Evolutionary conservation across 768 basidiomycete species (phyloP).

Genomic region (Boletus pseudopeckii): DNA sequence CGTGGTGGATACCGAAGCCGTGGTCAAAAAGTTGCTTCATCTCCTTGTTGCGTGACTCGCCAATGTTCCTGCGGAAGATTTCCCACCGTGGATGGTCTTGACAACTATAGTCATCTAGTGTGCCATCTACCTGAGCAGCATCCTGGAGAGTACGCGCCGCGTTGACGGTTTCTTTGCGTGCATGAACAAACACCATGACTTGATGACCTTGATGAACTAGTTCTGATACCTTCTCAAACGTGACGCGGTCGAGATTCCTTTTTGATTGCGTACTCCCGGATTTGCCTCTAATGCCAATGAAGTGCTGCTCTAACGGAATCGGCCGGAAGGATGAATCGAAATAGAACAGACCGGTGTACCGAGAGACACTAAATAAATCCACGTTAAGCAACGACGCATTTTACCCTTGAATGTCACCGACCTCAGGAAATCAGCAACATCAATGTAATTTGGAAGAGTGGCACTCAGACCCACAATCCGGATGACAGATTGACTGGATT

Average conservation of each 20-base stretch:
- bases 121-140: constrained; percentile 65
- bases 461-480: constrained; percentile 95
- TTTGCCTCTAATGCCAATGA: constrained; percentile 91
- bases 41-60: constrained; percentile 87
- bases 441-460: constrained; percentile 94
- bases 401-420: constrained; percentile 30
- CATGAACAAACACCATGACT: constrained; percentile 99
- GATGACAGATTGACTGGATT: constrained; percentile 93
- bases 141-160: constrained; percentile 80
- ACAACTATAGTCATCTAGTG: constrained; percentile 74
- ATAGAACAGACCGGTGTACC: constrained; percentile 85
- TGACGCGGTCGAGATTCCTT: constrained; percentile 83
- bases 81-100: constrained; percentile 75
- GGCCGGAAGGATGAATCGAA: constrained; percentile 98
- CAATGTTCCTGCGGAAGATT: constrained; percentile 74
- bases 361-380: constrained; percentile 65
- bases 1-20: constrained; percentile 98
- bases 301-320: constrained; percentile 95
- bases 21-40: constrained; percentile 91
- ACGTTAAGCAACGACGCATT: not conserved
- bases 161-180: constrained; percentile 97
- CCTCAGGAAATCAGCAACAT: constrained; percentile 94
- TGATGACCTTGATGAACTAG: constrained; percentile 92
- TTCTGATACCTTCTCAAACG: constrained; percentile 87
- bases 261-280: constrained; percentile 66